A percentile compares a stretch with the other conserved stretches of the same genome.
These are phyloP conservation scores for Wickerhamiella lipophila DNA, from an alignment of 805 yeast species.

Conservation along the genomic window DNA sequence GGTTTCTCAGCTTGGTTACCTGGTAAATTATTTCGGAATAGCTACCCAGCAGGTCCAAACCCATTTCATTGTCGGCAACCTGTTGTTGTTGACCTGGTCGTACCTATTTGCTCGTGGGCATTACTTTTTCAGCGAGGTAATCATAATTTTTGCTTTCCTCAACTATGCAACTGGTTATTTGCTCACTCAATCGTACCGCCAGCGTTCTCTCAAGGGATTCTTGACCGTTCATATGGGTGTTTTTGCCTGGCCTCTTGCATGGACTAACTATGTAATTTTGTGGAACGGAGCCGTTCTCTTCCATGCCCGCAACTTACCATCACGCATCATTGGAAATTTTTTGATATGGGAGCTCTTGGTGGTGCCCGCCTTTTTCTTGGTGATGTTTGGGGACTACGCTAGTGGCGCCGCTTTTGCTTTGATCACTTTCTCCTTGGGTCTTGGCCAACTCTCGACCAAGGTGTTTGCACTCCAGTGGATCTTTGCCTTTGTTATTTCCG, in stretches of 20 bases:
- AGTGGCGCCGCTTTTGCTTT: constrained; percentile 47
- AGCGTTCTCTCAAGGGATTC: constrained; percentile 42
- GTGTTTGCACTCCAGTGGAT: constrained; percentile 75
- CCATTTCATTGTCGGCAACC: constrained; percentile 53
- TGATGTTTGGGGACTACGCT: constrained; percentile 57
- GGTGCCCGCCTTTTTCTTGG: constrained; percentile 46
- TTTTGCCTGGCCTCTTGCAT: constrained; percentile 58
- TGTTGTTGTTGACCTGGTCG: constrained; percentile 51
- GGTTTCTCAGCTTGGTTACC: constrained; percentile 36
- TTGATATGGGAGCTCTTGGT: constrained; percentile 67
- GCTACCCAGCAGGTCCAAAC: constrained; percentile 33
- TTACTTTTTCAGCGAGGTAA: constrained; percentile 46
- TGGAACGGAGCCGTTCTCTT: constrained; percentile 78
- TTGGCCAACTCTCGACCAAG: constrained; percentile 57
- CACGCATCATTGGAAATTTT: constrained; percentile 58
- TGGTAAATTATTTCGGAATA: constrained; percentile 24
- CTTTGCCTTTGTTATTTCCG: constrained; percentile 59
- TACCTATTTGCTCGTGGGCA: constrained; percentile 46
- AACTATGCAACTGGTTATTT: constrained; percentile 45
- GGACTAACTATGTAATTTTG: constrained; percentile 61
- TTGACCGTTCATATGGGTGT: constrained; percentile 50
- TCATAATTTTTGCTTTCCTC: constrained; percentile 46
- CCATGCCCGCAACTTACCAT: constrained; percentile 44
- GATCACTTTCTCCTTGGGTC: constrained; percentile 51
- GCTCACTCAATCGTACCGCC: constrained; percentile 45